Conservation (phyloP, 257 asterid genomes). For the Leonotis leonurus region DNA sequence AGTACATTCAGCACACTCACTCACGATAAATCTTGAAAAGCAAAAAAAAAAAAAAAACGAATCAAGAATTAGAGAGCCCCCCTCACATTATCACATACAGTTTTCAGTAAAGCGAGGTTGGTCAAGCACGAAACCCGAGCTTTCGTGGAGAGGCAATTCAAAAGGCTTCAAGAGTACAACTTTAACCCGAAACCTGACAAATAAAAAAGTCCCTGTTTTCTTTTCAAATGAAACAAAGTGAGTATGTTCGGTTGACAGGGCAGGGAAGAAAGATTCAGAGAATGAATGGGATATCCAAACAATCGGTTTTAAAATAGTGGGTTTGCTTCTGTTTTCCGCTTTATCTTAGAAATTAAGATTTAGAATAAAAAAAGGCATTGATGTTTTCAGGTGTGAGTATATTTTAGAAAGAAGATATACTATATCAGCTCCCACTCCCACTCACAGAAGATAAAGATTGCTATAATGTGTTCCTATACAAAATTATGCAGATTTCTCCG, state of each 20-base stretch:
- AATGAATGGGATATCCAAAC: constrained; percentile 14
- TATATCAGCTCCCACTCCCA: background rate
- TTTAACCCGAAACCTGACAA: constrained; percentile 22
- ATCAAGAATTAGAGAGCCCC: background rate
- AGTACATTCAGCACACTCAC: too few species aligned
- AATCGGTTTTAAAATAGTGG: constrained; percentile 10
- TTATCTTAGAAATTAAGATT: background rate
- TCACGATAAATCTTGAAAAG: background rate
- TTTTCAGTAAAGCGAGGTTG: constrained; percentile 27
- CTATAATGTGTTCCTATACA: background rate
- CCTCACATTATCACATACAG: background rate
- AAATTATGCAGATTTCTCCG: background rate
- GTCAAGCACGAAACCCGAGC: constrained; percentile 44
- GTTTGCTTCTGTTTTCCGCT: constrained; percentile 18
- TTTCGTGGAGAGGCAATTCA: constrained; percentile 22
- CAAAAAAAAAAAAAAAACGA: background rate
- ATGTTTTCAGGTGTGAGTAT: constrained; percentile 11
- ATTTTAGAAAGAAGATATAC: background rate
- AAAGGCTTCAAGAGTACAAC: constrained; percentile 42
- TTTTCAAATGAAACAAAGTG: constrained; percentile 4
- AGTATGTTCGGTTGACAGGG: constrained; percentile 10
- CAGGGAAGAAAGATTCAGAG: background rate
- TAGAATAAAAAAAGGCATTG: constrained; percentile 16
- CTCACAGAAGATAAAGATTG: background rate
- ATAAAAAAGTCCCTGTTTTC: constrained; percentile 3